phyloP scores from a whole-genome alignment of 139 green algal genomes.

The Bryopsis sp. region DNA sequence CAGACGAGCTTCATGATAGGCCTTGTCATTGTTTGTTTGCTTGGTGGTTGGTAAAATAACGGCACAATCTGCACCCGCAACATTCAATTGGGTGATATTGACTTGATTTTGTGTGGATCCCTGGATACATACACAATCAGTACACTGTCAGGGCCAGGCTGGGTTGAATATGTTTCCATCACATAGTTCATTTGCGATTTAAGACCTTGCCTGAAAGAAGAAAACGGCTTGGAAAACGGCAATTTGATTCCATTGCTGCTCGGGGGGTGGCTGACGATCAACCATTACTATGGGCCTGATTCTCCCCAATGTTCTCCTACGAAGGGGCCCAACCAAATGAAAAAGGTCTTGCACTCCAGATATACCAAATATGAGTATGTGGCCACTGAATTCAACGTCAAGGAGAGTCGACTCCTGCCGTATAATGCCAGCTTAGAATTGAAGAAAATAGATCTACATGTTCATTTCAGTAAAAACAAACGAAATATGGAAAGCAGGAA shows the following conservation, averaged over 20 bases:
- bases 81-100: neutral
- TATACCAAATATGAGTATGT: conserved; percentile 11
- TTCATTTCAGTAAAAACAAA: too few species aligned
- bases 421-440: too few species aligned
- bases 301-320: neutral
- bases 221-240: conserved; percentile 12
- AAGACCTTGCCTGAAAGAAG: conserved; percentile 7
- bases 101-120: neutral
- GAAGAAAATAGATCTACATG: too few species aligned
- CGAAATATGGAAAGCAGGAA: too few species aligned
- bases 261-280: neutral
- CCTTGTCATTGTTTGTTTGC: neutral
- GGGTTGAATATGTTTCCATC: neutral
- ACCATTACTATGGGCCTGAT: conserved; percentile 8
- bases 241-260: conserved; percentile 8
- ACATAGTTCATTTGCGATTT: neutral
- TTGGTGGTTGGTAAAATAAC: neutral
- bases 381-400: conserved; percentile 10
- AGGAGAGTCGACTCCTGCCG: conserved; percentile 2
- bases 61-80: neutral
- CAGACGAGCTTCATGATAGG: conserved; percentile 11
- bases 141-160: too few species aligned
- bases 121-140: neutral
- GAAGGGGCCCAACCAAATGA: conserved; percentile 3
- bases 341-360: conserved; percentile 4